Percentiles rank a stretch among this genome's conserved stretches.
These are phyloP conservation scores for Stenocarpella maydis DNA, from an alignment of 2,329 filamentous ascomycete genomes.

Conservation along the genomic window DNA sequence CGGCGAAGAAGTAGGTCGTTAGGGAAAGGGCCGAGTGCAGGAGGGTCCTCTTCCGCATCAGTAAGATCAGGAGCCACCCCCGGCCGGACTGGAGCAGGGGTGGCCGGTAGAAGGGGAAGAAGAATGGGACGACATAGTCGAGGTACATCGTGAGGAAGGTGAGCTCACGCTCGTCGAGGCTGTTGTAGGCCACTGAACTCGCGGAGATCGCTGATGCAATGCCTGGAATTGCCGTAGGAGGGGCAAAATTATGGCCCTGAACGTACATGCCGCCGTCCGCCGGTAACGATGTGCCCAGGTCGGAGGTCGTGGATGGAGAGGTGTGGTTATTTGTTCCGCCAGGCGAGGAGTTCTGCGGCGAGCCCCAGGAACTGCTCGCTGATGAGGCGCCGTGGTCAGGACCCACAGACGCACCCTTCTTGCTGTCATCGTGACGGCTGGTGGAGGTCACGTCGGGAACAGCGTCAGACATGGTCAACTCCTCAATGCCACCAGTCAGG, in stretches of 20 bases:
- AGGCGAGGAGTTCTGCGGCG: constrained; percentile 4
- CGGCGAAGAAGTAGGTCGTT: constrained; percentile 39
- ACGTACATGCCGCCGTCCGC: constrained; percentile 1
- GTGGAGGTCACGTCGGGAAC: not conserved
- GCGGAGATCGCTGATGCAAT: not conserved
- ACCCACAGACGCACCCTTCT: not conserved
- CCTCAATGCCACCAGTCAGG: constrained; percentile 47
- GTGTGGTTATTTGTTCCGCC: constrained; percentile 2
- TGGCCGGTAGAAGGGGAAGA: constrained; percentile 41
- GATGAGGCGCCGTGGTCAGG: not conserved
- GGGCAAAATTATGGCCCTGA: not conserved
- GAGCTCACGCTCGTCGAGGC: constrained; percentile 14
- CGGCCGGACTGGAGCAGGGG: constrained; percentile 37
- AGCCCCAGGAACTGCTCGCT: constrained; percentile 7
- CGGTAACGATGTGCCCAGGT: not conserved
- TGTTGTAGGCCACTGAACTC: not conserved
- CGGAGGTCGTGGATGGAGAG: not conserved
- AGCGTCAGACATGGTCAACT: constrained; percentile 40
- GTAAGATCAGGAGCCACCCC: constrained; percentile 34
- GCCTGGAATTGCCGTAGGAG: not conserved
- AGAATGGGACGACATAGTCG: constrained; percentile 40
- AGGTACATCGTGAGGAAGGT: constrained; percentile 40
- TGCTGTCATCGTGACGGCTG: not conserved
- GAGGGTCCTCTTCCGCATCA: constrained; percentile 39
- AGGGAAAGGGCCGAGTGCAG: constrained; percentile 37